phyloP scores from a whole-genome alignment of 805 yeast species.

The Pichia phayaonensis region DNA sequence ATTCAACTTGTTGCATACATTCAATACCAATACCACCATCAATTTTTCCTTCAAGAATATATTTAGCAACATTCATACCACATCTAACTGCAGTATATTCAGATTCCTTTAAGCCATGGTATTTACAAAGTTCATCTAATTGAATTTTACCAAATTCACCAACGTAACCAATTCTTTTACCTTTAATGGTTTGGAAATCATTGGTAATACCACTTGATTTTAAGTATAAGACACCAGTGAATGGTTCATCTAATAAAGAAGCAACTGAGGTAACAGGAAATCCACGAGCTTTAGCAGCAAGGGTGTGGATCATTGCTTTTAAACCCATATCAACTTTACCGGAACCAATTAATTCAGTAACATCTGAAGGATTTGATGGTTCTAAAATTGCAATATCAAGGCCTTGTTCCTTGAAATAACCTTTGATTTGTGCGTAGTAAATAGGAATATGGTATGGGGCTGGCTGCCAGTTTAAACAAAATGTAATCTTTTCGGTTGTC shows the following conservation, averaged over 20 bases:
- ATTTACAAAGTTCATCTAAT: slow-evolving; percentile 46
- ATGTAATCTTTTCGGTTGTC: slow-evolving; percentile 41
- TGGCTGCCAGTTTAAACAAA: slow-evolving; percentile 47
- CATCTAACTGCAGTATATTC: slow-evolving; percentile 53
- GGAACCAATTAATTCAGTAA: slow-evolving; percentile 48
- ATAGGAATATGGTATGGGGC: slow-evolving; percentile 51
- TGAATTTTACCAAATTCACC: slow-evolving; percentile 56
- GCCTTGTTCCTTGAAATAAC: slow-evolving; percentile 43
- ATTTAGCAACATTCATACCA: slow-evolving; percentile 53
- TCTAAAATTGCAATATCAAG: slow-evolving; percentile 45
- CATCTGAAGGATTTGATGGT: slow-evolving; percentile 52
- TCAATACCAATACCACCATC: slow-evolving; percentile 55
- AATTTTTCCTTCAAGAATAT: slow-evolving; percentile 45
- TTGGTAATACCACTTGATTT: slow-evolving; percentile 43
- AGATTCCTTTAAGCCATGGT: slow-evolving; percentile 47
- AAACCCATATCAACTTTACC: slow-evolving; percentile 54
- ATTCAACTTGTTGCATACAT: slow-evolving; percentile 51
- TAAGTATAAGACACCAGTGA: slow-evolving; percentile 47
- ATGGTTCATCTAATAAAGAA: slow-evolving; percentile 48
- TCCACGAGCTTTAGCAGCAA: slow-evolving; percentile 54
- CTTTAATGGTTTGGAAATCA: slow-evolving; percentile 45
- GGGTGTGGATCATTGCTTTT: slow-evolving; percentile 53
- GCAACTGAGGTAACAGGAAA: slow-evolving; percentile 50
- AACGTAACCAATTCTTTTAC: slow-evolving; percentile 48
- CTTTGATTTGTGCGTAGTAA: slow-evolving; percentile 41